These are phyloP conservation scores for Isoetes taiwanensis DNA, from an alignment of 75 land plant genomes.

Conservation along the genomic window DNA sequence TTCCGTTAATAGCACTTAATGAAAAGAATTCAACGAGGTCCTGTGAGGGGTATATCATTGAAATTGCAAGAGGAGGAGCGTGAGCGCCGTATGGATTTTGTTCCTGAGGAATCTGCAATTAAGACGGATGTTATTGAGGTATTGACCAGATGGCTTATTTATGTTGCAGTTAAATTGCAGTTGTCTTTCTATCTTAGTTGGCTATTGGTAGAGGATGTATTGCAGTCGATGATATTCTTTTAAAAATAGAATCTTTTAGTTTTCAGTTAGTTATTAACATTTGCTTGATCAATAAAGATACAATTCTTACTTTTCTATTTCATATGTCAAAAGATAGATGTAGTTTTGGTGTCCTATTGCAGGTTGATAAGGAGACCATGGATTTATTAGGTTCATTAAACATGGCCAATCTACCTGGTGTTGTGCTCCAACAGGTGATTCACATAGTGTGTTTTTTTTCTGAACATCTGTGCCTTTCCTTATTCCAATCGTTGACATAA, in stretches of 20 bases:
- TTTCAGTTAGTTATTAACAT: background rate
- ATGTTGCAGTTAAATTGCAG: background rate
- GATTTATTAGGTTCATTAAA: constrained; percentile 37
- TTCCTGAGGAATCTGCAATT: constrained; percentile 53
- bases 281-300: background rate
- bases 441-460: too few species aligned
- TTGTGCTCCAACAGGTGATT: constrained; percentile 25
- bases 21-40: constrained; percentile 21
- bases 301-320: too few species aligned
- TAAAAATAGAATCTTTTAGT: too few species aligned
- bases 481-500: too few species aligned
- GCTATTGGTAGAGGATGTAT: background rate
- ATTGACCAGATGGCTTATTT: background rate
- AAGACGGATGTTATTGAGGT: constrained; percentile 50
- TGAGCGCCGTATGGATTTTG: constrained; percentile 60
- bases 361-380: constrained; percentile 43
- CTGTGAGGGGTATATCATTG: constrained; percentile 44
- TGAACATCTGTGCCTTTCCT: too few species aligned
- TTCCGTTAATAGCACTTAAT: constrained; percentile 10
- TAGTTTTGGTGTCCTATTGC: background rate
- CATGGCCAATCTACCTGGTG: constrained; percentile 40
- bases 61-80: constrained; percentile 69
- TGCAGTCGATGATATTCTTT: background rate
- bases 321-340: too few species aligned
- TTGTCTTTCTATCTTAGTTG: too few species aligned